Conservation (phyloP, 768 basidiomycete species). For the Suillus tomentosus region DNA sequence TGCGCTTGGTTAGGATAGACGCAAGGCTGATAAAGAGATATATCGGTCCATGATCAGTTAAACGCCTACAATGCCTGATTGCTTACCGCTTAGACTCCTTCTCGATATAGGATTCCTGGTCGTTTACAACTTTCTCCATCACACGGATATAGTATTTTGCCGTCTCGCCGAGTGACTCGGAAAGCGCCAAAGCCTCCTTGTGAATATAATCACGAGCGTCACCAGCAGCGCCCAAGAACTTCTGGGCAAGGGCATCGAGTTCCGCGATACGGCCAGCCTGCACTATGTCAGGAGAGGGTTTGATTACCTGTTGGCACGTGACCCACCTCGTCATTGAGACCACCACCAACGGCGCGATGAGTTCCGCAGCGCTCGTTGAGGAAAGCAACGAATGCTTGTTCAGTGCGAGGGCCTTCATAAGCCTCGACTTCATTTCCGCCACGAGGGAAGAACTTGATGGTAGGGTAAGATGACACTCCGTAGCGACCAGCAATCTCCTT, state of each 20-base stretch:
- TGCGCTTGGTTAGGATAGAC: conserved; percentile 77
- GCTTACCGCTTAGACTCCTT: conserved; percentile 85
- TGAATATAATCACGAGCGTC: conserved; percentile 62
- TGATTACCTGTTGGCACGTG: not conserved
- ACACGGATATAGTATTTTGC: conserved; percentile 84
- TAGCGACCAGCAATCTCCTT: conserved; percentile 69
- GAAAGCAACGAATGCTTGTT: conserved; percentile 74
- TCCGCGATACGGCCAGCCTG: conserved; percentile 82
- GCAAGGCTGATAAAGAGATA: conserved; percentile 51
- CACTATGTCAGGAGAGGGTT: conserved; percentile 12
- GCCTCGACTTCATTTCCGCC: conserved; percentile 59
- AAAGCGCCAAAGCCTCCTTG: conserved; percentile 59
- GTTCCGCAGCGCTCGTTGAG: conserved; percentile 90
- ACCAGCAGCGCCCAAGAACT: conserved; percentile 66
- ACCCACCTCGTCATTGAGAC: conserved; percentile 67
- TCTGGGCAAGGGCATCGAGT: conserved; percentile 75
- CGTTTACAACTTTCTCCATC: conserved; percentile 83
- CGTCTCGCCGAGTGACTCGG: conserved; percentile 48
- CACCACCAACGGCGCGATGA: conserved; percentile 78
- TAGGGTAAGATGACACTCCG: conserved; percentile 82
- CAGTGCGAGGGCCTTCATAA: conserved; percentile 73
- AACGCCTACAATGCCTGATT: not conserved
- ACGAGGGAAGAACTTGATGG: conserved; percentile 92
- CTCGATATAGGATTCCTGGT: conserved; percentile 72
- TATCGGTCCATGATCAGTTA: conserved; percentile 12